A percentile compares a stretch with the other conserved stretches of the same genome.
Evolutionary conservation across 495 filamentous ascomycete genomes (phyloP).

Genomic region (Delitschia confertaspora): DNA sequence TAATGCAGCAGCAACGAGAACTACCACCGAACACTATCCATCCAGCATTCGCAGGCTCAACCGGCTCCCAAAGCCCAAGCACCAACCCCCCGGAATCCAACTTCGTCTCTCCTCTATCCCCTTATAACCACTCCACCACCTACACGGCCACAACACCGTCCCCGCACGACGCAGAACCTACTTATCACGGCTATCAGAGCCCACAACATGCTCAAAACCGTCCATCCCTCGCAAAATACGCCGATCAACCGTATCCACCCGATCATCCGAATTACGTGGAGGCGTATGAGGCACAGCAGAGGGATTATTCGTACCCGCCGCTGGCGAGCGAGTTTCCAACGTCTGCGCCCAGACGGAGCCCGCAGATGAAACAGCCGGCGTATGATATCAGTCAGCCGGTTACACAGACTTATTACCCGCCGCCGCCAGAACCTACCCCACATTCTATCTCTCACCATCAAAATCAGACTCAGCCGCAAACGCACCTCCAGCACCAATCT

Average conservation of each 20-base stretch:
- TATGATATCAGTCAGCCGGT: no score
- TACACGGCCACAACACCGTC: slow-evolving; percentile 2
- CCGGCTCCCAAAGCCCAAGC: slow-evolving; percentile 2
- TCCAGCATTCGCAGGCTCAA: slow-evolving; percentile 3
- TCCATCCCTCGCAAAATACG: neutral
- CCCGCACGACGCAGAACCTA: slow-evolving; percentile 6
- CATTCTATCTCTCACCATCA: slow-evolving; percentile 5
- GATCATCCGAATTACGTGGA: slow-evolving; percentile 1
- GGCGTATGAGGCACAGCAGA: slow-evolving; percentile 1
- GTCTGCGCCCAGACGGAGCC: no score
- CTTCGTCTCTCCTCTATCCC: neutral
- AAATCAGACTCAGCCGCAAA: no score
- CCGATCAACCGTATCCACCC: neutral
- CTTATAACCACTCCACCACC: slow-evolving; percentile 5
- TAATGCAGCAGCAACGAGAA: slow-evolving; percentile 15
- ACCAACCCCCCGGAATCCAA: slow-evolving; percentile 9
- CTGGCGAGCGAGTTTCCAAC: no score
- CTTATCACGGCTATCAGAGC: neutral
- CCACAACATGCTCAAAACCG: neutral
- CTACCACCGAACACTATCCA: neutral
- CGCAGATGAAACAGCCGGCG: no score
- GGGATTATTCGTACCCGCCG: slow-evolving; percentile 14
- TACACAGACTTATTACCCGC: slow-evolving; percentile 19
- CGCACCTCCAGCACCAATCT: no score
- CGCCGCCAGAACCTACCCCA: slow-evolving; percentile 12